Base-by-base conservation (phyloP, 257 asterid genomes). In the Orobanche coerulescens region DNA sequence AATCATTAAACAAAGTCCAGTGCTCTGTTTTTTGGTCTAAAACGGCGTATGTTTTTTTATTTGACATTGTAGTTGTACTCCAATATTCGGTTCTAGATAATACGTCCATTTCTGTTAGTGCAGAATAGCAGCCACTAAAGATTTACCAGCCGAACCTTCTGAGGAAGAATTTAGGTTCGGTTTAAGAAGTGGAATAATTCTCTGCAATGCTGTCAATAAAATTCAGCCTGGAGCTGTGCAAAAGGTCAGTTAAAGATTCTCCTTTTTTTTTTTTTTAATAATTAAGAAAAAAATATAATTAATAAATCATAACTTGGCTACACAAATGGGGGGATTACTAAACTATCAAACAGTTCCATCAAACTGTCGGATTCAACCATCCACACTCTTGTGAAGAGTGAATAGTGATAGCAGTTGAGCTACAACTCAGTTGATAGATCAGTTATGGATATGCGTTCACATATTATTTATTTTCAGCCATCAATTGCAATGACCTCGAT, bases 131-230 rank as follows among this genome's bases (percentile, higher is more conserved):
- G 94, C 88, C 1, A 95, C 96, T 4, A 93, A 78, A 73, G 91
- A 85, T 82, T 81, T 93, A 73, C 98, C 98, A 0, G 86, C 97
- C 0, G 98, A 93, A 75, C 98, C 98, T 60, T 86, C 95, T 3
- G 98, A 93, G 76, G 98, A 86, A 60, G 98, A 89, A 58, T 86
- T 89, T 58, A 79, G 95, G 71, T 77, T 81, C 61, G 97, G 96
- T 26, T 77, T 93, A 58, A 83, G 97, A 73, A 93, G 97, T 70
- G 98, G 98, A 22, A 88, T 93, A 55, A 84, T 93, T 53, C 94
- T 93, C 14, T 93, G 98, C 81, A 86, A 75, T 72, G 92, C 73
- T 16, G 83, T 93, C 43, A 93, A 93, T 62, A 89, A 82, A 76
- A 72, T 86, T 79, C 87, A 86, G 48, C 84, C 95, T 61, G 97